Evolutionary conservation across 73 alveolate genomes (phyloP), one percentile per base, ranked within the genome.

Genomic region (Blepharisma stoltei): DNA sequence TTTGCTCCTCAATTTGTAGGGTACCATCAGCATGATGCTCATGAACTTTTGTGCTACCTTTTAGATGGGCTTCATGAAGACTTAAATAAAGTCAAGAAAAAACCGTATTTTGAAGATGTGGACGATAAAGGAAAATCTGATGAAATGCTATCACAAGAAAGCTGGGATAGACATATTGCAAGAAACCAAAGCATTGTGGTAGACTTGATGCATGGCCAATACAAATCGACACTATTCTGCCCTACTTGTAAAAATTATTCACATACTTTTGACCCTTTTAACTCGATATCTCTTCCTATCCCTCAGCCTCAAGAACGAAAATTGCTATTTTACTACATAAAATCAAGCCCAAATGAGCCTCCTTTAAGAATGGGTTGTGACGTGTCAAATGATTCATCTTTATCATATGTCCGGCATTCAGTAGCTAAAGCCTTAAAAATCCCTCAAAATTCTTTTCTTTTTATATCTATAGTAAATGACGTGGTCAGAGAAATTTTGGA

Each of bases 41-140:
- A 95, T 71, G 99, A 96, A 83, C 86, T 97, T 55, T 78, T 97
- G 50, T 87, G 88, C 67, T 96, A 86, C 82, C 88, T 97, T 79
- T 87, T 97, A 50, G 99, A 96, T 89, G 92, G 93, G 76, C 81
- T 97, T 21, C 99, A 97, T 82, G 99, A 97, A 84, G 99, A 95
- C 71, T 83, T 94, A 27, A 94, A 92, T 78, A 76, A 92, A 90
- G 95, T 90, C 43, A 81, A 83, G 77, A 70, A 83, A 77, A 90
- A 90, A 91, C 99, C 92, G 60, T 86, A 85, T 88, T 96, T 82
- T 11, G 97, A 88, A 54, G 80, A 69, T 76, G 70, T 80, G 81
- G 95, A 81, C 73, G 90, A 83, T 32, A 78, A 82, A 48, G 81
- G 86, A 0, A 67, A 91, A 48, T 88, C 96, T 4, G 98, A 93